Evolutionary conservation across 1,284 basidiomycete species (phyloP), one percentile per base, ranked within the genome.

Genomic region (Athelia sp.): DNA sequence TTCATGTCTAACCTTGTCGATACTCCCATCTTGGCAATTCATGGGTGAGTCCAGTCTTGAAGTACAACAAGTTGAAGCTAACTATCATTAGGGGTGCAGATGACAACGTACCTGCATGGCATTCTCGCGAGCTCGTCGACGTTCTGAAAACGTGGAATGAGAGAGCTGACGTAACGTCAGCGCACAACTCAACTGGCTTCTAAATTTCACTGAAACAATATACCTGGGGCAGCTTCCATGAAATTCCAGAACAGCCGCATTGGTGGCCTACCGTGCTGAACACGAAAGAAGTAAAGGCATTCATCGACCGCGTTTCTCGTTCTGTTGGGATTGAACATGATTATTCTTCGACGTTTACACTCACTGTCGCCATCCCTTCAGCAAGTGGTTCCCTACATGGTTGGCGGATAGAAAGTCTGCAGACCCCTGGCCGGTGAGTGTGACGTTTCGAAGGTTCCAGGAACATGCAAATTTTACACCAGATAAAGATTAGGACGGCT

Each of bases 41-140:
- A 94, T 56, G 93, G 91, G 77, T 82, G 60, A 46, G 79, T 44
- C 24, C 23, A 36, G 22, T 17, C 24, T 26, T 45, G 35, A 23
- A 48, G 18, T n/a, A n/a, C 31, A 26, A 19, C 32, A 44, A 18
- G 19, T 23, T 55, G 6, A 51, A 35, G 18, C 29, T 48, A 36
- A 18, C 47, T 9, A 14, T 11, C n/a, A 36, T 15, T 54, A 89
- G 87, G 10, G 85, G 82, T 1, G 68, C 69, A 45, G 90, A 92
- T 55, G 79, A 82, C 26, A 92, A 93, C 52, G 90, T 92, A 4
- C 89, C 90, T 2, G 76, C 80, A 0, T 91, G 87, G 87, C 89
- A 92, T 57, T 81, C 81, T 3, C 77, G 87, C 21, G 82, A 85
- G 58, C 66, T 76, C 23, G 71, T 86, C 9, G 72, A 74, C 47